Base-by-base conservation (phyloP, 2,329 filamentous ascomycete species). In the Trichoderma cornu-damae region DNA sequence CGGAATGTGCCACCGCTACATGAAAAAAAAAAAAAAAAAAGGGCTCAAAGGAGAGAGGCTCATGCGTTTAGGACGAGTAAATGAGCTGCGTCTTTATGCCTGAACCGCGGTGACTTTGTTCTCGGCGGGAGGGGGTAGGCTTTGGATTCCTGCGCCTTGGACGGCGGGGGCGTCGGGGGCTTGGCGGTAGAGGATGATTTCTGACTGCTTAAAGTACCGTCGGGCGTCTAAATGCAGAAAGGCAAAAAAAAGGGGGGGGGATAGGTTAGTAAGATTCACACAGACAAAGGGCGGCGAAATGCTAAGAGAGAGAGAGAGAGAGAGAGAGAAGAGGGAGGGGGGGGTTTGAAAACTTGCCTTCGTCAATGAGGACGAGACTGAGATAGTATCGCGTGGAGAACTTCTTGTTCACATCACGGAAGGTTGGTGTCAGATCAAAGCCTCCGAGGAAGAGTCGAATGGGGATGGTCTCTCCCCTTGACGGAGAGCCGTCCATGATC, bases 401-500 rank as follows among this genome's bases (percentile, higher is more conserved):
- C 77, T 99, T 99, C 81, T 99, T 99, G 83, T 99, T 99, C 65
- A 99, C 95, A 72, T 99, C 94, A 61, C 94, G 89, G 83, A 99
- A 99, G 11, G 94, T 99, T 14, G 94, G 94, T 4, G 94, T 99
- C 61, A 99, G 76, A 73, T 99, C 95, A 71, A 99, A 99, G 52
- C 94, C 94, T 60, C 94, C 94, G 8, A 99, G 84, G 83, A 99
- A 99, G 56, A 99, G 80, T 66, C 94, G 84, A 69, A 99, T 99
- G 20, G 94, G 94, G 61, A 99, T 99, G 2, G 94, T 97, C 77
- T 81, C 85, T 82, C 89, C 91, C 78, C 94, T 83, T 53, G 92
- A 96, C 32, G 94, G 94, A n/a, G 93, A 97, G 60, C 94, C 94
- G 71, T 99, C 94, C 94, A 99, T 99, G 70, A 99, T 99, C 87